These are phyloP conservation scores for Acanthamoeba royreba DNA, from an alignment of 208 protist genomes.

Conservation along the genomic window DNA sequence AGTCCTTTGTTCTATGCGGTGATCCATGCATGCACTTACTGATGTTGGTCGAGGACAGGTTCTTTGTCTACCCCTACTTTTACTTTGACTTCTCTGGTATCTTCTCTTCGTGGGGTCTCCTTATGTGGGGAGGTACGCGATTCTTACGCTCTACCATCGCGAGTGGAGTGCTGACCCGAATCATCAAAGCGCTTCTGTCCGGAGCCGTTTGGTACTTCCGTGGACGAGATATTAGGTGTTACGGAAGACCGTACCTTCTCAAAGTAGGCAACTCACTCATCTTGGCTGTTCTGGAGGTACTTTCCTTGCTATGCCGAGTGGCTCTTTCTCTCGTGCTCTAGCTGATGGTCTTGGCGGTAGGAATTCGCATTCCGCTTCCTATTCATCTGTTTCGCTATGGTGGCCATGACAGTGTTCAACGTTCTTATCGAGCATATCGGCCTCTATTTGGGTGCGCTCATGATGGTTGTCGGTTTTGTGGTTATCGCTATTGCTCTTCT, in stretches of 20 bases:
- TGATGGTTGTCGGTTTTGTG: background rate
- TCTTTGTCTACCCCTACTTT: background rate
- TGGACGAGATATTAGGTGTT: background rate
- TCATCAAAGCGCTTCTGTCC: background rate
- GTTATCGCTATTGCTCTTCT: background rate
- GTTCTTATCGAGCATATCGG: background rate
- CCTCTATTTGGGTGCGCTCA: background rate
- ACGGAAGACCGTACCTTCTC: background rate
- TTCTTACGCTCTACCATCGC: too few species aligned
- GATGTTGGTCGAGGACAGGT: too few species aligned
- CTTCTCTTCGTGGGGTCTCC: constrained; percentile 3
- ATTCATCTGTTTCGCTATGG: background rate
- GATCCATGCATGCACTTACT: too few species aligned
- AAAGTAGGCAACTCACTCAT: background rate
- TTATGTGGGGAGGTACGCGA: background rate
- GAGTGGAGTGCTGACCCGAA: too few species aligned
- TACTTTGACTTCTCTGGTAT: background rate
- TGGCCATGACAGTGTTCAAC: background rate
- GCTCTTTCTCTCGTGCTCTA: background rate
- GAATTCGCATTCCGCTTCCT: background rate
- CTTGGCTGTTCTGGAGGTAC: background rate
- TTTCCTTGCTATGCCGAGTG: background rate
- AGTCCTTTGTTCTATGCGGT: background rate
- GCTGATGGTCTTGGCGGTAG: background rate
- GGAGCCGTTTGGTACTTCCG: constrained; percentile 6